Percentiles rank a stretch among this genome's conserved stretches.
Conservation (phyloP, 331 rosid genomes). For the Malus hybrid region DNA sequence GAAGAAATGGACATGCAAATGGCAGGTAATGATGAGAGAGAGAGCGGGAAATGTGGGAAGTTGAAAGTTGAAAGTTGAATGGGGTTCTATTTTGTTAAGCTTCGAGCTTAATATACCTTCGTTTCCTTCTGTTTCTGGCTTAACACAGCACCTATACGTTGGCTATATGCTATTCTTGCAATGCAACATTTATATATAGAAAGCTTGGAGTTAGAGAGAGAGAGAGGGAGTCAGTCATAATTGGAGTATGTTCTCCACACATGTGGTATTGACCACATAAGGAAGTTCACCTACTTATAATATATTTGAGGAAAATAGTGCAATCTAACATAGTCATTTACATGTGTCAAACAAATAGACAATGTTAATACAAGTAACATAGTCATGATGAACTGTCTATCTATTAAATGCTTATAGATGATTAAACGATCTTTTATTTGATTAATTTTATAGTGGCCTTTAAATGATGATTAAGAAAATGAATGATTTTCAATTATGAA, state of each 20-base stretch:
- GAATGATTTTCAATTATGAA: not conserved
- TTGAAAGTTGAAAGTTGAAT: not conserved
- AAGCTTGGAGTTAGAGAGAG: not conserved
- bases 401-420: no score
- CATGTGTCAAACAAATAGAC: no score
- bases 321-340: no score
- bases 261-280: not conserved
- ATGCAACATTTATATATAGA: conserved; percentile 29
- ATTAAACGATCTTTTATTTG: no score
- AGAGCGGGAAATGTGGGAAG: conserved; percentile 44
- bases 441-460: not conserved
- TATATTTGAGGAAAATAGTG: not conserved
- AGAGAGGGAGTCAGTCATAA: not conserved
- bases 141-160: not conserved
- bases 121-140: not conserved
- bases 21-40: conserved; percentile 40
- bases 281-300: not conserved
- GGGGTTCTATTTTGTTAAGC: conserved; percentile 10
- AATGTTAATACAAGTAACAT: no score
- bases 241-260: not conserved
- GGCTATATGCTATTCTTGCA: conserved; percentile 30
- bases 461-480: not conserved
- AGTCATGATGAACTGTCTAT: no score
- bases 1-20: conserved; percentile 8
- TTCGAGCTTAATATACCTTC: not conserved